These are phyloP conservation scores for Sarocladium brachiariae DNA, from an alignment of 2,329 filamentous ascomycete genomes.

Conservation along the genomic window DNA sequence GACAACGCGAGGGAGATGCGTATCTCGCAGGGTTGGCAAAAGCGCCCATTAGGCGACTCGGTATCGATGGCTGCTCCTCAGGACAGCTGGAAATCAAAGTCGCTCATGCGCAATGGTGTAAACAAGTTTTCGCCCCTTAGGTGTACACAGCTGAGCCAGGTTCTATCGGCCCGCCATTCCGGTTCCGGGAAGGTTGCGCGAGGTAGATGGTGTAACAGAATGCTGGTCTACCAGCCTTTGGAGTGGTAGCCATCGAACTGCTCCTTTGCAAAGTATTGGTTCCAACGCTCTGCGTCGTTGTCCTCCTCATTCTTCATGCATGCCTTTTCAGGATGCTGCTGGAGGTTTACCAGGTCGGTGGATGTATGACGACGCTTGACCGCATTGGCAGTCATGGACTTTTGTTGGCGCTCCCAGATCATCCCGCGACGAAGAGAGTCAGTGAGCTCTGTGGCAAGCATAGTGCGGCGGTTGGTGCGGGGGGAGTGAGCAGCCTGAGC, in stretches of 20 bases:
- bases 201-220: background rate
- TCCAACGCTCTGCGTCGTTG: conserved; percentile 68
- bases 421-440: conserved; percentile 88
- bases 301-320: conserved; percentile 54
- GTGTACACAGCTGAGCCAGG: background rate
- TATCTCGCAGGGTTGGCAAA: background rate
- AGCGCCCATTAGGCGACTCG: background rate
- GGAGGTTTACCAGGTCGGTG: conserved; percentile 82
- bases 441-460: conserved; percentile 91
- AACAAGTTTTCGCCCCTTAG: background rate
- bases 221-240: conserved; percentile 31
- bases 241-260: conserved; percentile 45
- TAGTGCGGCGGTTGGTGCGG: conserved; percentile 85
- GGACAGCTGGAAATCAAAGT: conserved; percentile 4
- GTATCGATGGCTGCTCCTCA: conserved; percentile 4
- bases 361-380: conserved; percentile 87
- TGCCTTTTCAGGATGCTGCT: conserved; percentile 66
- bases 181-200: background rate
- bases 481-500: conserved; percentile 79
- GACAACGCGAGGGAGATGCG: background rate
- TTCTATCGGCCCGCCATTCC: background rate
- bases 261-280: conserved; percentile 78
- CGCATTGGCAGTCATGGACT: conserved; percentile 80
- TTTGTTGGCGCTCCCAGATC: conserved; percentile 92
- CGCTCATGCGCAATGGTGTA: conserved; percentile 2